phyloP scores from a whole-genome alignment of 495 filamentous ascomycete species.

The Astrocystis sublimbata region DNA sequence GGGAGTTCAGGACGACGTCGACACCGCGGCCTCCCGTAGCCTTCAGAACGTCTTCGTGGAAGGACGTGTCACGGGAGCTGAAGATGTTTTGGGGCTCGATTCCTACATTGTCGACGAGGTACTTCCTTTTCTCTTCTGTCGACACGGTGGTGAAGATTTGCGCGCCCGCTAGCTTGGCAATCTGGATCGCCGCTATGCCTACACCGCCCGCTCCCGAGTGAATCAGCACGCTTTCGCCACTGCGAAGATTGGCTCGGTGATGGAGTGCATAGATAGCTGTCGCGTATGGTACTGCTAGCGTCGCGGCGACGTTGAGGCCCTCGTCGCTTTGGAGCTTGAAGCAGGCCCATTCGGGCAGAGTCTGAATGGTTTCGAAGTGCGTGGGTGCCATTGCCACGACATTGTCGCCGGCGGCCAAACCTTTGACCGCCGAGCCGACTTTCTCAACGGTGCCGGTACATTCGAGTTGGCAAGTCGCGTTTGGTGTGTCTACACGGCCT shows the following conservation, averaged over 20 bases:
- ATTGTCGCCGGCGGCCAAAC: constrained; percentile 23
- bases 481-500: neutral
- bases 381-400: constrained; percentile 18
- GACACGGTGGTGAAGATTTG: constrained; percentile 49
- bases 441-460: constrained; percentile 27
- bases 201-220: constrained; percentile 55
- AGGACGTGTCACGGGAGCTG: constrained; percentile 29
- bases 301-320: constrained; percentile 32
- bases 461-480: constrained; percentile 28
- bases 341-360: constrained; percentile 7
- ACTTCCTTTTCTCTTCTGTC: constrained; percentile 36
- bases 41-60: constrained; percentile 43
- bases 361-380: constrained; percentile 12
- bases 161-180: constrained; percentile 36
- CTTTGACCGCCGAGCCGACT: neutral
- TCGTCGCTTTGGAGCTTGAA: neutral
- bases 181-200: constrained; percentile 56
- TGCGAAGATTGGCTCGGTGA: neutral
- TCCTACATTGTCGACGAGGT: constrained; percentile 42
- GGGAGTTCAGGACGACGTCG: constrained; percentile 58
- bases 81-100: constrained; percentile 52
- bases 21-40: constrained; percentile 50
- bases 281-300: constrained; percentile 27
- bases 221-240: constrained; percentile 46
- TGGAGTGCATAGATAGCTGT: constrained; percentile 29